Conservation (phyloP, 1,139 yeast species). For the Kurtzmaniella quercitrusa region DNA sequence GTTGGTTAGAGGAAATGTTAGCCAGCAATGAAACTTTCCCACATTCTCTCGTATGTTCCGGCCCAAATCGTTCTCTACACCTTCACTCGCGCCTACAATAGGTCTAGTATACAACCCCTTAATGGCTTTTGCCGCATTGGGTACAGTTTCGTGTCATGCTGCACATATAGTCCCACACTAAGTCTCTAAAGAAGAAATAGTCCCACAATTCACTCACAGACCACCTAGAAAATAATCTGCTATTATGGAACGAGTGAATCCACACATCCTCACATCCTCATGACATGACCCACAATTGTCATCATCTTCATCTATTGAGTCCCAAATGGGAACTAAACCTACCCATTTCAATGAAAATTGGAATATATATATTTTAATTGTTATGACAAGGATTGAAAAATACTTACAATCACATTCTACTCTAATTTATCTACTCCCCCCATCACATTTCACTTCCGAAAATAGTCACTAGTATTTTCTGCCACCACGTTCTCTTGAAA, state of each 20-base stretch:
- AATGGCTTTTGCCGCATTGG: background rate
- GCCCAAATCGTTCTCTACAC: background rate
- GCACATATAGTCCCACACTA: background rate
- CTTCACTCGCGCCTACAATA: background rate
- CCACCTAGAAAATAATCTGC: background rate
- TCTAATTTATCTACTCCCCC: background rate
- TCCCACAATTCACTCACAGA: background rate
- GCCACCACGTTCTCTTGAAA: slow-evolving; percentile 10
- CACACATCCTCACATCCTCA: background rate
- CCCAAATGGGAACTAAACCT: background rate
- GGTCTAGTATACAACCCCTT: background rate
- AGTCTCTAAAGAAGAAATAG: background rate
- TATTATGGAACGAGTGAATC: background rate
- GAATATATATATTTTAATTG: too few species aligned
- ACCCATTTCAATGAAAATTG: background rate
- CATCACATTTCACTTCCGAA: slow-evolving; percentile 21
- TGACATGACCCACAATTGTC: too few species aligned
- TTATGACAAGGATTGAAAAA: too few species aligned
- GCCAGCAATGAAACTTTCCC: background rate
- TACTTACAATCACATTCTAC: too few species aligned
- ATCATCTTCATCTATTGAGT: too few species aligned
- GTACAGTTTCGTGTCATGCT: background rate
- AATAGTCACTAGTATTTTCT: slow-evolving; percentile 13
- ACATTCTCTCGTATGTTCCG: background rate
- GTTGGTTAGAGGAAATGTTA: background rate